A percentile compares a stretch with the other conserved stretches of the same genome.
Conservation (phyloP, 768 basidiomycete genomes). For the Rhodotorula graminis region DNA sequence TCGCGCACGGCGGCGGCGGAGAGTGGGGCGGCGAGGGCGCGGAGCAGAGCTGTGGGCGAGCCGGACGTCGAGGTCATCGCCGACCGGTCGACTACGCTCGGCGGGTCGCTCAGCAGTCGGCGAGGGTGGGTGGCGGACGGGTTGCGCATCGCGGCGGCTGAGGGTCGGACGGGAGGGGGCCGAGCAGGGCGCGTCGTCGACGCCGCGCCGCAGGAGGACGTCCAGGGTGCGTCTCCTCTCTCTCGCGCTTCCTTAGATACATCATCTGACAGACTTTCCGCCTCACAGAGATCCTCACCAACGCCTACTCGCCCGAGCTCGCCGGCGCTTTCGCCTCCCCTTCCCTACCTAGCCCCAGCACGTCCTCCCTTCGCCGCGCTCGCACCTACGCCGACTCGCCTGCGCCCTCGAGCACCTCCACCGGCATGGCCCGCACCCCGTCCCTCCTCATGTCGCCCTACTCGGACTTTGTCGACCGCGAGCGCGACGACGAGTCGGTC, state of each 20-base stretch:
- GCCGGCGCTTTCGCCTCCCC: background rate
- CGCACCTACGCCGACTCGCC: background rate
- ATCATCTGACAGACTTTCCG: background rate
- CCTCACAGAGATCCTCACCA: background rate
- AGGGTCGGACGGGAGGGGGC: background rate
- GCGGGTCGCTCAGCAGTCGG: background rate
- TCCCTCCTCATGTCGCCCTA: constrained; percentile 18
- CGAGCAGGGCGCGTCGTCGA: too few relatives aligned
- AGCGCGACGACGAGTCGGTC: background rate
- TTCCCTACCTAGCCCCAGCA: background rate
- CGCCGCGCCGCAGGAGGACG: too few relatives aligned
- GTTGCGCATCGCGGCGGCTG: background rate
- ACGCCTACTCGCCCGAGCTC: background rate
- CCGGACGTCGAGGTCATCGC: background rate
- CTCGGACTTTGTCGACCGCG: constrained; percentile 6
- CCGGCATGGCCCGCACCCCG: background rate
- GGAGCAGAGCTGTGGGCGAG: background rate
- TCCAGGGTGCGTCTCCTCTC: background rate
- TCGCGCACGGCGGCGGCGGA: background rate
- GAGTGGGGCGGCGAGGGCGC: background rate
- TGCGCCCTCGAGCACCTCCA: constrained; percentile 7
- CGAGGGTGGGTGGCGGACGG: background rate
- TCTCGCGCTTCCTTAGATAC: background rate
- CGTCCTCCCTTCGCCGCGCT: background rate
- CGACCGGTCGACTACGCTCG: background rate